phyloP scores from a whole-genome alignment of 1,284 basidiomycete species.

The Vanrija humicola region DNA sequence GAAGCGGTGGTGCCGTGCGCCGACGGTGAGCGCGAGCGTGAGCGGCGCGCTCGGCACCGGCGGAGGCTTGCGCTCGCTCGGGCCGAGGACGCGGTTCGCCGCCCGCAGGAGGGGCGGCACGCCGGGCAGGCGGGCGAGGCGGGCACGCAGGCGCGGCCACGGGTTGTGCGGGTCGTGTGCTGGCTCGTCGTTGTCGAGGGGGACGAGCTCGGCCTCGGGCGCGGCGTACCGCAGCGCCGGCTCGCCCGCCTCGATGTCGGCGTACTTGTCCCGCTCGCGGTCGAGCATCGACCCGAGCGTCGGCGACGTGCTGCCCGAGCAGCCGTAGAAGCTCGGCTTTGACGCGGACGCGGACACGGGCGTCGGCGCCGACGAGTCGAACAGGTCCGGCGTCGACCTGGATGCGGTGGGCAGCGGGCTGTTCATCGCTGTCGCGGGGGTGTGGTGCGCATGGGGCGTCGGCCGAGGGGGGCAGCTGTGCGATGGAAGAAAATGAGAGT shows the following conservation, averaged over 20 bases:
- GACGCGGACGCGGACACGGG: neutral
- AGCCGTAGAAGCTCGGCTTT: neutral
- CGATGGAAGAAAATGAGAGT: no score
- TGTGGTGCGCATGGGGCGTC: no score
- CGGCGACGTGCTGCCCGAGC: no score
- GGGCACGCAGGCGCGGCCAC: neutral
- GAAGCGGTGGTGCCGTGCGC: neutral
- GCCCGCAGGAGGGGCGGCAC: neutral
- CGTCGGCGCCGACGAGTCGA: neutral
- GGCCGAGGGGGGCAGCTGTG: no score
- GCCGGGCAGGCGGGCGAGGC: neutral
- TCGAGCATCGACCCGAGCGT: no score
- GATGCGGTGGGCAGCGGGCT: neutral
- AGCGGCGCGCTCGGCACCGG: neutral
- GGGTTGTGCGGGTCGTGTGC: neutral
- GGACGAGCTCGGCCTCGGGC: neutral
- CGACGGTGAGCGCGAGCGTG: neutral
- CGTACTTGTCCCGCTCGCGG: no score
- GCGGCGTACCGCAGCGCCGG: neutral
- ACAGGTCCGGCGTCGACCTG: no score
- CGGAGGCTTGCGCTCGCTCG: neutral
- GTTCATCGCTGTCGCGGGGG: no score
- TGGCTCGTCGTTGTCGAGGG: neutral
- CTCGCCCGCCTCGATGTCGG: no score
- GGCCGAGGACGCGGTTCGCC: constrained; percentile 8